Evolutionary conservation across 2,329 filamentous ascomycete species (phyloP).

Genomic region (Setomelanomma holmii): DNA sequence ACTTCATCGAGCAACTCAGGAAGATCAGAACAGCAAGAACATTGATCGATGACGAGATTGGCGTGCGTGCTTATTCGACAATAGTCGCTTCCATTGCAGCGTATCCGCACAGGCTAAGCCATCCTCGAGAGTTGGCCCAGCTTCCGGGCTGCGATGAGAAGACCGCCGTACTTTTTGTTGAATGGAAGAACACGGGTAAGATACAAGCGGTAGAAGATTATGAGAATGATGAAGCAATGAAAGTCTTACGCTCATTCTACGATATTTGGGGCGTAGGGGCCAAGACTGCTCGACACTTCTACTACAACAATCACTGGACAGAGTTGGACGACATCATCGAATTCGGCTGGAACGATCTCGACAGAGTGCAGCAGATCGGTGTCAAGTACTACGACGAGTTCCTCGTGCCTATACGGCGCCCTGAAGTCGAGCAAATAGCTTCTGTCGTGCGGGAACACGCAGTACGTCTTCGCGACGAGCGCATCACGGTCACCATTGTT

Average conservation of each 20-base stretch:
- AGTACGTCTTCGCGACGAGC: conserved; percentile 62
- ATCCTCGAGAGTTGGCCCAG: conserved; percentile 50
- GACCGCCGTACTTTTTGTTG: conserved; percentile 77
- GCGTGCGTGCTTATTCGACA: conserved; percentile 84
- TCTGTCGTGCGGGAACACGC: conserved; percentile 71
- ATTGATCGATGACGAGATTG: conserved; percentile 77
- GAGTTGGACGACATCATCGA: conserved; percentile 88
- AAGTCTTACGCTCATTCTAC: conserved; percentile 74
- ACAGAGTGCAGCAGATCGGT: conserved; percentile 87
- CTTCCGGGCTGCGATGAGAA: conserved; percentile 85
- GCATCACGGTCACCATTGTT: conserved; percentile 69
- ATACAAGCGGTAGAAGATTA: conserved; percentile 71
- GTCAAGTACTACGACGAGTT: conserved; percentile 95
- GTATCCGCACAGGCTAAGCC: conserved; percentile 70
- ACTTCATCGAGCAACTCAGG: conserved; percentile 76
- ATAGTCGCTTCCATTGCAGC: conserved; percentile 83
- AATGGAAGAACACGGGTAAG: conserved; percentile 71
- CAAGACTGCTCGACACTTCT: conserved; percentile 81
- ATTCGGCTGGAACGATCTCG: conserved; percentile 76
- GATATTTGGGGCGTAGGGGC: conserved; percentile 93
- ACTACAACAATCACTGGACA: conserved; percentile 75
- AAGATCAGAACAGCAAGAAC: conserved; percentile 75
- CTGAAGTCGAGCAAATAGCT: conserved; percentile 76
- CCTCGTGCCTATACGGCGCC: conserved; percentile 70
- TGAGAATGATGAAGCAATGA: conserved; percentile 68